Evolutionary conservation across 306 rosid species (phyloP).

Genomic region (Carpinus fangiana): DNA sequence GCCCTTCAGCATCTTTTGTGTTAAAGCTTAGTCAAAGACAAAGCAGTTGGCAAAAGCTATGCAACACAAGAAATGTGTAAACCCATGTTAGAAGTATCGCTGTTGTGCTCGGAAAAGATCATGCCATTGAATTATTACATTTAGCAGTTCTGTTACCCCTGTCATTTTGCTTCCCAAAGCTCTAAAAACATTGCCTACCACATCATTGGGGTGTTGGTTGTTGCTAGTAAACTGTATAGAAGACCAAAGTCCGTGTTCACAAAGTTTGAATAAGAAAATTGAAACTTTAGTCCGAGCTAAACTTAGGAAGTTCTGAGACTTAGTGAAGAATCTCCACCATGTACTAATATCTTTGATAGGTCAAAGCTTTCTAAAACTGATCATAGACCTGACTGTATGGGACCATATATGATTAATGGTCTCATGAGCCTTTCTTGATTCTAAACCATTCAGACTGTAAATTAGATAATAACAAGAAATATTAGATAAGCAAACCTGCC

Average conservation of each 20-base stretch:
- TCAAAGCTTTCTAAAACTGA: neutral
- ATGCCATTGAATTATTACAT: neutral
- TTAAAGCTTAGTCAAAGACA: neutral
- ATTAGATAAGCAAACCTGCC: slow-evolving; percentile 60
- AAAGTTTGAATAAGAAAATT: neutral
- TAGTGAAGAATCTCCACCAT: neutral
- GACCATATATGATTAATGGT: slow-evolving; percentile 22
- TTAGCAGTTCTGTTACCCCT: neutral
- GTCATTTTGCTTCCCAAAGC: neutral
- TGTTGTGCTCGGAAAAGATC: neutral
- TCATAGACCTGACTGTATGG: slow-evolving; percentile 18
- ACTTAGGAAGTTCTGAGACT: neutral
- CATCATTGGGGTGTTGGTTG: neutral
- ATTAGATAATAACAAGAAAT: slow-evolving; percentile 13
- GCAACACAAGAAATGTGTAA: neutral
- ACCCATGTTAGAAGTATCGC: neutral
- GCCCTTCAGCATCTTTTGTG: neutral
- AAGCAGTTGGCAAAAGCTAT: neutral
- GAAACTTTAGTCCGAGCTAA: neutral
- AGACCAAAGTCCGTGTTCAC: neutral
- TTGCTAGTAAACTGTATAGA: neutral
- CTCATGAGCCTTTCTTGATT: slow-evolving; percentile 11
- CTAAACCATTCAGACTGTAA: slow-evolving; percentile 8
- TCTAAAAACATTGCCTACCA: neutral
- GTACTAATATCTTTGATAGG: neutral